Evolutionary conservation across 768 basidiomycete genomes (phyloP).

Genomic region (Tulasnella sp.): DNA sequence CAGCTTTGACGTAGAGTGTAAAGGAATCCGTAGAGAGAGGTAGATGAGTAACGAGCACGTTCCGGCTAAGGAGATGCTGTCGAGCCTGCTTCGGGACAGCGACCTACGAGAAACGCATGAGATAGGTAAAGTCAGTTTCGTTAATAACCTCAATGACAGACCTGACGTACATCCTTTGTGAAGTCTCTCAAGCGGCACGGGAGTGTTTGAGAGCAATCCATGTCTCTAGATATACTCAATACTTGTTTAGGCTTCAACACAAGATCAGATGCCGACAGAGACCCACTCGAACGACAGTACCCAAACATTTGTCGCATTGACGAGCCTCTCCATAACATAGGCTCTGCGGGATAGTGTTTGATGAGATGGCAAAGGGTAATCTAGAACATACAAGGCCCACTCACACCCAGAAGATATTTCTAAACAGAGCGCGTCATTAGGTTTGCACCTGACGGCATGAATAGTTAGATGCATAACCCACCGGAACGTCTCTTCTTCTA

Average conservation of each 20-base stretch:
- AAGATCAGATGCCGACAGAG: too few species aligned
- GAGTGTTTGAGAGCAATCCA: not conserved
- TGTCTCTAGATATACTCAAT: conserved; percentile 5
- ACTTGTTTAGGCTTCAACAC: too few species aligned
- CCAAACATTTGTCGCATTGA: too few species aligned
- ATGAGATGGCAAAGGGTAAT: too few species aligned
- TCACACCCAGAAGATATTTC: conserved; percentile 13
- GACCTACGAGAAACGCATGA: not conserved
- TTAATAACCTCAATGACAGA: not conserved
- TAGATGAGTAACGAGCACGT: conserved; percentile 15
- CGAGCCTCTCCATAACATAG: too few species aligned
- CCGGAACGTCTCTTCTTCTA: not conserved
- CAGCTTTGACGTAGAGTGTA: conserved; percentile 15
- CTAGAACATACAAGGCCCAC: too few species aligned
- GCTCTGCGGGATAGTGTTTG: too few species aligned
- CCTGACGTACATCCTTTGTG: not conserved
- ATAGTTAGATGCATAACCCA: not conserved
- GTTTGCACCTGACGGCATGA: not conserved
- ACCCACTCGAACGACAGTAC: too few species aligned
- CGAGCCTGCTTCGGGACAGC: not conserved
- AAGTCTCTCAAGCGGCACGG: not conserved
- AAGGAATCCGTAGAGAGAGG: conserved; percentile 12
- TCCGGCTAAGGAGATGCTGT: not conserved
- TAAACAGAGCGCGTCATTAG: not conserved
- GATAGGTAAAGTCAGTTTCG: not conserved